Evolutionary conservation across 305 asterid species (phyloP).

Genomic region (Striga hermonthica): DNA sequence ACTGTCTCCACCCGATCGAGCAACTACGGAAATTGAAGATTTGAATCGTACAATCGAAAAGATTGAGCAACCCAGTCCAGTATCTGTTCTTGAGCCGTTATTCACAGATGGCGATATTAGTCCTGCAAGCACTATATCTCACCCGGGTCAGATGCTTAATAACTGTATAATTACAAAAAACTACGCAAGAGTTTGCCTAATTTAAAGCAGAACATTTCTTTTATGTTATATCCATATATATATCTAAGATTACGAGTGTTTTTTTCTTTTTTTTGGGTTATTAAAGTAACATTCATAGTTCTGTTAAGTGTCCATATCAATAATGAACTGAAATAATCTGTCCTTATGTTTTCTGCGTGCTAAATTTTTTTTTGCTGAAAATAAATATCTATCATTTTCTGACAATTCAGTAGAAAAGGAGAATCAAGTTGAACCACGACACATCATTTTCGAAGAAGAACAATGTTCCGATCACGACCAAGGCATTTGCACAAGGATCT

Average conservation of each 20-base stretch:
- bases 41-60: conserved; percentile 42
- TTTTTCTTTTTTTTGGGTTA: no score
- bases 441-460: conserved; percentile 74
- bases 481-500: conserved; percentile 46
- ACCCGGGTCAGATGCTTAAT: conserved; percentile 51
- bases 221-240: no score
- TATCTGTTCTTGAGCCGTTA: conserved; percentile 84
- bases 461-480: conserved; percentile 43
- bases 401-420: conserved; percentile 52
- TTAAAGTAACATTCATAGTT: no score
- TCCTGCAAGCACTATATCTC: conserved; percentile 61
- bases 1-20: conserved; percentile 37
- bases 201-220: no score
- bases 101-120: conserved; percentile 74
- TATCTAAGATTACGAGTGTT: no score
- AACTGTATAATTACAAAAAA: conserved; percentile 6
- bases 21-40: conserved; percentile 42
- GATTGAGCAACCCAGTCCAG: conserved; percentile 79
- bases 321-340: no score
- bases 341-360: conserved; percentile 6
- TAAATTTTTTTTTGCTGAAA: conserved; percentile 23
- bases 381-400: conserved; percentile 4
- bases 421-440: conserved; percentile 71
- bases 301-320: no score
- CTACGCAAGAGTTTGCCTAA: background rate